These are phyloP conservation scores for Peniophora sp. DNA, from an alignment of 1,284 basidiomycete genomes.

Conservation along the genomic window DNA sequence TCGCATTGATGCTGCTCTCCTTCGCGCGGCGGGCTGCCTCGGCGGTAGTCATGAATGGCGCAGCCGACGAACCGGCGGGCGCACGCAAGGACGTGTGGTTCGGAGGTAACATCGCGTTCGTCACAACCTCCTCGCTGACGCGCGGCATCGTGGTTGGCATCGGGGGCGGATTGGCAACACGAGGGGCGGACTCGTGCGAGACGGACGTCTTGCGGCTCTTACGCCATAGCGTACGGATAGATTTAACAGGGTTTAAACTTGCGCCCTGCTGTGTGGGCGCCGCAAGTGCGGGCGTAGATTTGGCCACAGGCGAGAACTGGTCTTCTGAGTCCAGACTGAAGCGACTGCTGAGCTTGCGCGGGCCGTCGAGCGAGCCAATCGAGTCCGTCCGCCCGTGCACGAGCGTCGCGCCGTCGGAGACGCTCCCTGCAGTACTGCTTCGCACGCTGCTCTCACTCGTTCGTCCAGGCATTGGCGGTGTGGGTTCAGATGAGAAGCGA, in stretches of 20 bases:
- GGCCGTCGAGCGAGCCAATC: conserved; percentile 6
- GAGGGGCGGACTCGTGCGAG: conserved; percentile 17
- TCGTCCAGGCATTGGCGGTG: conserved; percentile 11
- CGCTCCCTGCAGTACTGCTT: too few relatives aligned
- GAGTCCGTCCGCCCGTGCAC: conserved; percentile 1
- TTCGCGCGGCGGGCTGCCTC: conserved; percentile 11
- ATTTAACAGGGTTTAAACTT: conserved; percentile 58
- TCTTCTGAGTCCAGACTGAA: conserved; percentile 68
- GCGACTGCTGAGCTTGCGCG: conserved; percentile 42
- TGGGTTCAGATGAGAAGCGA: conserved; percentile 49
- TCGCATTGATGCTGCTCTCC: conserved; percentile 28
- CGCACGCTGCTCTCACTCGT: conserved; percentile 1
- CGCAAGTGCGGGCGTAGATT: conserved; percentile 5
- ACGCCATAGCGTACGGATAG: conserved; percentile 66
- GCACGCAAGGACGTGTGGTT: not conserved
- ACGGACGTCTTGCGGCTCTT: conserved; percentile 51
- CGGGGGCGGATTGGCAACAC: conserved; percentile 11
- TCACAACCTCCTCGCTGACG: conserved; percentile 9
- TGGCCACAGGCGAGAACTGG: conserved; percentile 13
- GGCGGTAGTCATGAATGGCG: conserved; percentile 4
- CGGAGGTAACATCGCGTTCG: conserved; percentile 9
- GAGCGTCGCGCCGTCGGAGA: not conserved
- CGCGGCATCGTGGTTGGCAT: conserved; percentile 8
- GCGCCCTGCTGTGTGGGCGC: conserved; percentile 12
- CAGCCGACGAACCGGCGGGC: conserved; percentile 2